Base-by-base conservation (phyloP, 495 filamentous ascomycete species). In the Xylaria bambusicola region DNA sequence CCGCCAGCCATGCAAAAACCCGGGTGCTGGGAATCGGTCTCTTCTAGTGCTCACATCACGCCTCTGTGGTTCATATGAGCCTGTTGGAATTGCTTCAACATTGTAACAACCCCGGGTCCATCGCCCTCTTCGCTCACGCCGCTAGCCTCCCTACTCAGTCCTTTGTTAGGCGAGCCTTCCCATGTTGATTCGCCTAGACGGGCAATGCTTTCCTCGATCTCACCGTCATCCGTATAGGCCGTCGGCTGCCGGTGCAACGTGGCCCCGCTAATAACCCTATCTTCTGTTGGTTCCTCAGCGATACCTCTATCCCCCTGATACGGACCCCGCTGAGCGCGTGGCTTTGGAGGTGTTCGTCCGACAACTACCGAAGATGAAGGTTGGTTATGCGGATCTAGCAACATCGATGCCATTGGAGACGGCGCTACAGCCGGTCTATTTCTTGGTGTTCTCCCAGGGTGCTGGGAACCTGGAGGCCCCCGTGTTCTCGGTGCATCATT, bases 51-150 rank as follows among this genome's bases (percentile, higher is more conserved):
- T 71, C 63, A 79, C 61, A 76, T 65, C 55, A 77, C 68, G 0
- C 75, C 75, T 33, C 75, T 64, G n/a, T 72, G 67, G 29, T 90
- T 88, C 55, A 85, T 84, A 68, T 93, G 90, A 54, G 84, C 90
- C 73, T 88, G 92, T 70, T 92, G 89, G 71, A 96, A 96, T 69
- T 98, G 89, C 67, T 93, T 90, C 45, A 98, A 82, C 72, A 98
- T 74, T 2, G 89, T 89, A 56, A 98, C 77, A 10, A 98, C 94
- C 21, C 88, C 90, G 1, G 82, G 75, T 40, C 78, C 80, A 20
- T 75, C 78, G 27, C 77, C 74, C 7, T 71, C 73, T 0, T 65
- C 62, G 17, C 62, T 67, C 6, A 60, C 65, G 8, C 59, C 66
- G 36, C 75, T 81, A 31, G 67, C 73, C 51, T 79, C 78, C 40